Conservation (phyloP, 495 filamentous ascomycete species). For the Terfezia claveryi region DNA sequence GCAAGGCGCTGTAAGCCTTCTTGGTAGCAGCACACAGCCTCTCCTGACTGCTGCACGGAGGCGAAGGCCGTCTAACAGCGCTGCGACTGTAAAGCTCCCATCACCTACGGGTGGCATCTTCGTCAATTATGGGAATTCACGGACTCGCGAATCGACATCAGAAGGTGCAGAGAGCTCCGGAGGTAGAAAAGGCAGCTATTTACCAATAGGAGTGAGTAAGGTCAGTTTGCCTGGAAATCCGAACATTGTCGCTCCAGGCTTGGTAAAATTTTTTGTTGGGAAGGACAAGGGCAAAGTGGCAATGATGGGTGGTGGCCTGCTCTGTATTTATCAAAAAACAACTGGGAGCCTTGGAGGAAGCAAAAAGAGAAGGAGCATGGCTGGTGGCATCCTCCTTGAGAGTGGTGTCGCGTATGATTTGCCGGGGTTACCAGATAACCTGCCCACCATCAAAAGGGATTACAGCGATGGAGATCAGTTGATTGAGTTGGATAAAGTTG, state of each 20-base stretch:
- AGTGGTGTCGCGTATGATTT: conserved; percentile 45
- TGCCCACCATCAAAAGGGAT: conserved; percentile 19
- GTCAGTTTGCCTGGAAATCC: conserved; percentile 43
- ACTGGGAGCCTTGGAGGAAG: conserved; percentile 22
- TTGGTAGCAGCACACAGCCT: conserved; percentile 47
- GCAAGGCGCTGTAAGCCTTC: conserved; percentile 33
- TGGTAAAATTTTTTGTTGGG: conserved; percentile 33
- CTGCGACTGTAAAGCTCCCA: neutral
- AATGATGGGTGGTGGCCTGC: conserved; percentile 36
- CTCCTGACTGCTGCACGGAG: conserved; percentile 28
- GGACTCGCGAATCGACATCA: conserved; percentile 50
- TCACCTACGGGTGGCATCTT: conserved; percentile 26
- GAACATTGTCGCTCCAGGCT: conserved; percentile 26
- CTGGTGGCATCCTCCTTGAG: conserved; percentile 30
- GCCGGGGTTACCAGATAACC: conserved; percentile 31
- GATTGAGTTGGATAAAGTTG: conserved; percentile 1
- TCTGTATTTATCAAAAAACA: conserved; percentile 46
- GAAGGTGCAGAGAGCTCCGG: conserved; percentile 40
- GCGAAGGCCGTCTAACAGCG: neutral
- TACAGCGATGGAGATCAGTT: conserved; percentile 21
- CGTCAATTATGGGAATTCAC: conserved; percentile 38
- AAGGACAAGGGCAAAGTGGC: conserved; percentile 29
- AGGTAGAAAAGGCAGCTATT: conserved; percentile 54
- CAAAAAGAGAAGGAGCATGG: conserved; percentile 22
- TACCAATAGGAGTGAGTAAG: conserved; percentile 66